A percentile compares a stretch with the other conserved stretches of the same genome.
Evolutionary conservation across 1,284 basidiomycete genomes (phyloP).

Genomic region (Austroboletus novae-zelandiae): DNA sequence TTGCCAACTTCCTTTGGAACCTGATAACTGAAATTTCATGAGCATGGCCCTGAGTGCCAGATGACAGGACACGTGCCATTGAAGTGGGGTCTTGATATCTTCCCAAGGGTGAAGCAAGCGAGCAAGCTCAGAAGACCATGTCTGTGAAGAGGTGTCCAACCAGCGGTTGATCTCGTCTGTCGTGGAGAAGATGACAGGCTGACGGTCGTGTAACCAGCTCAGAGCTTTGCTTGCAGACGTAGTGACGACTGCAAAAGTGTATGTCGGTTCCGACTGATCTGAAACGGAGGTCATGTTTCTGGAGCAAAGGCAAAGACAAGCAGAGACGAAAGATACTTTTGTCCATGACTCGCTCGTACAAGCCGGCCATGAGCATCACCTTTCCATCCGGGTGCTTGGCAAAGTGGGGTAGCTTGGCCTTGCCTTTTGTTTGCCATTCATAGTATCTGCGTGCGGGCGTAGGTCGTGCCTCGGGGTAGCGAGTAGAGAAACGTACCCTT

Average conservation of each 20-base stretch:
- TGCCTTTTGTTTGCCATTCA: constrained; percentile 86
- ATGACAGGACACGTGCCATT: constrained; percentile 53
- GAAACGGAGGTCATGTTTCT: constrained; percentile 3
- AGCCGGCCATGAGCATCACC: constrained; percentile 84
- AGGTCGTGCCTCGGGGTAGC: not conserved
- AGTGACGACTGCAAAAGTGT: constrained; percentile 90
- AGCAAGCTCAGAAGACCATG: constrained; percentile 60
- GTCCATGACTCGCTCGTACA: constrained; percentile 76
- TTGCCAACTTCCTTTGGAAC: constrained; percentile 92
- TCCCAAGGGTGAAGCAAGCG: constrained; percentile 69
- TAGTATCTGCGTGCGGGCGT: constrained; percentile 61
- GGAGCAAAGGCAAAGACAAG: not conserved
- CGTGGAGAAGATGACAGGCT: constrained; percentile 82
- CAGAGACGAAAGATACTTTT: constrained; percentile 44
- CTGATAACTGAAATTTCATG: constrained; percentile 61
- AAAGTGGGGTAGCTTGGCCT: constrained; percentile 78
- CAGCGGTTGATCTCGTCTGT: constrained; percentile 64
- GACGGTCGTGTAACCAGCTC: constrained; percentile 86
- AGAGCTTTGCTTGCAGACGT: constrained; percentile 69
- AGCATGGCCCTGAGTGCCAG: not conserved
- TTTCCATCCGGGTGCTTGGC: constrained; percentile 65
- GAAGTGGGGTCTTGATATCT: constrained; percentile 52
- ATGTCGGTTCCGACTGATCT: constrained; percentile 61
- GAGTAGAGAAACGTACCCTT: constrained; percentile 55
- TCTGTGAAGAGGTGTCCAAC: constrained; percentile 72